These are phyloP conservation scores for Tulasnella sp. DNA, from an alignment of 768 basidiomycete genomes.

Conservation along the genomic window DNA sequence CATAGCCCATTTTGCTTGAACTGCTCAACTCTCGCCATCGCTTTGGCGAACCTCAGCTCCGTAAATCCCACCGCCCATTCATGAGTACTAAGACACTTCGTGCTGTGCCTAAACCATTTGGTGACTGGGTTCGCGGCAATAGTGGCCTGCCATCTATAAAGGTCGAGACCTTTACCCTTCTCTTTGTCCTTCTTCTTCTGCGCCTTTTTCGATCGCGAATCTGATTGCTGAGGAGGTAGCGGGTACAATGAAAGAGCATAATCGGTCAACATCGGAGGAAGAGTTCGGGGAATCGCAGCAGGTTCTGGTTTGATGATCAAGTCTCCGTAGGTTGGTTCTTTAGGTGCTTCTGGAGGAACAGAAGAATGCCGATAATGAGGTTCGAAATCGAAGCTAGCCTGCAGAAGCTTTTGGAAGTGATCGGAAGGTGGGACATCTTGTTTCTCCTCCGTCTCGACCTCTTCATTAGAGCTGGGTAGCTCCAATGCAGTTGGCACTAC, in stretches of 20 bases:
- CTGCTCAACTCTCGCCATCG: constrained; percentile 71
- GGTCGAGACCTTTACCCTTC: constrained; percentile 32
- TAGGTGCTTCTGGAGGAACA: not conserved
- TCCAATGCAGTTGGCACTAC: not conserved
- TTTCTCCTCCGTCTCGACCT: not conserved
- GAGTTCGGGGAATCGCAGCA: not conserved
- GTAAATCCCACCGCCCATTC: constrained; percentile 77
- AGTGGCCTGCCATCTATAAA: constrained; percentile 55
- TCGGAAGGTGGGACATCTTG: not conserved
- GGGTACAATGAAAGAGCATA: constrained; percentile 19
- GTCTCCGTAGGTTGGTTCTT: not conserved
- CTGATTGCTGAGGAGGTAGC: constrained; percentile 10
- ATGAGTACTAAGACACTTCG: constrained; percentile 63
- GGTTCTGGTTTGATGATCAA: not conserved
- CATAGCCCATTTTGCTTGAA: constrained; percentile 71
- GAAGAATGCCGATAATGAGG: constrained; percentile 10
- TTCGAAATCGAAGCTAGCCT: too few relatives aligned
- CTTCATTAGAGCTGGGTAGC: not conserved
- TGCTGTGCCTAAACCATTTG: constrained; percentile 51
- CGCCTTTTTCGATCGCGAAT: not conserved
- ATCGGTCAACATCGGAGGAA: constrained; percentile 16
- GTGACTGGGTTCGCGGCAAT: constrained; percentile 65
- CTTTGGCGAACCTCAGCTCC: constrained; percentile 64
- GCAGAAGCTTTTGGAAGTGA: not conserved
- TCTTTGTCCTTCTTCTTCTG: constrained; percentile 13